Percentiles rank a stretch among this genome's conserved stretches.
Conservation (phyloP, 768 basidiomycete genomes). For the Lentinula lateritia region DNA sequence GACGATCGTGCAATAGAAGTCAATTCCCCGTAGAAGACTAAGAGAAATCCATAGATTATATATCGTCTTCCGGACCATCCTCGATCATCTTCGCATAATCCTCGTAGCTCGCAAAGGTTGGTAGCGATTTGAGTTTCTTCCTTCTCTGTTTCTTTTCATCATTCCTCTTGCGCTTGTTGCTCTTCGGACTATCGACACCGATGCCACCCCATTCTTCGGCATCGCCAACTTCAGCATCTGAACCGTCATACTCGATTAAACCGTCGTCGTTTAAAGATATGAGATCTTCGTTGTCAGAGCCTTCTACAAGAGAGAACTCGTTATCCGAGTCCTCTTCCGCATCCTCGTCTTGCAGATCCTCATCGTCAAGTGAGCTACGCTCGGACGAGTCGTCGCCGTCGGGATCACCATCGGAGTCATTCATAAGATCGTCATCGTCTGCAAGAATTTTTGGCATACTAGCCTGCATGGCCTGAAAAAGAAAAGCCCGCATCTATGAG, state of each 20-base stretch:
- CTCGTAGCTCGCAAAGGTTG: slow-evolving; percentile 84
- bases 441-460: slow-evolving; percentile 57
- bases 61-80: slow-evolving; percentile 64
- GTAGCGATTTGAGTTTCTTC: slow-evolving; percentile 65
- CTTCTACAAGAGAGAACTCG: slow-evolving; percentile 53
- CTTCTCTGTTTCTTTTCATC: slow-evolving; percentile 37
- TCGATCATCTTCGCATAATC: slow-evolving; percentile 85
- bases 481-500: slow-evolving; percentile 2
- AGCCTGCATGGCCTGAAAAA: slow-evolving; percentile 78
- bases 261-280: slow-evolving; percentile 51
- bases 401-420: slow-evolving; percentile 22
- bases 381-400: slow-evolving; percentile 22
- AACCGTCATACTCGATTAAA: slow-evolving; percentile 57
- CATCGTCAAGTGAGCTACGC: slow-evolving; percentile 24
- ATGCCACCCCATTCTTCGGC: slow-evolving; percentile 58
- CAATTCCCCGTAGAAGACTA: not conserved
- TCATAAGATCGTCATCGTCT: slow-evolving; percentile 42
- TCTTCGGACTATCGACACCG: slow-evolving; percentile 17
- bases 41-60: slow-evolving; percentile 21
- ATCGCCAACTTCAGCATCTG: slow-evolving; percentile 31
- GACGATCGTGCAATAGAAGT: not conserved
- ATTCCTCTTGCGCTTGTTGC: slow-evolving; percentile 42
- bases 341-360: slow-evolving; percentile 25
- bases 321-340: slow-evolving; percentile 29
- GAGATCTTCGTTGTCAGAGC: slow-evolving; percentile 68